Evolutionary conservation across 2,329 filamentous ascomycete genomes (phyloP), one percentile per base, ranked within the genome.

Genomic region (Penicillium sp.): DNA sequence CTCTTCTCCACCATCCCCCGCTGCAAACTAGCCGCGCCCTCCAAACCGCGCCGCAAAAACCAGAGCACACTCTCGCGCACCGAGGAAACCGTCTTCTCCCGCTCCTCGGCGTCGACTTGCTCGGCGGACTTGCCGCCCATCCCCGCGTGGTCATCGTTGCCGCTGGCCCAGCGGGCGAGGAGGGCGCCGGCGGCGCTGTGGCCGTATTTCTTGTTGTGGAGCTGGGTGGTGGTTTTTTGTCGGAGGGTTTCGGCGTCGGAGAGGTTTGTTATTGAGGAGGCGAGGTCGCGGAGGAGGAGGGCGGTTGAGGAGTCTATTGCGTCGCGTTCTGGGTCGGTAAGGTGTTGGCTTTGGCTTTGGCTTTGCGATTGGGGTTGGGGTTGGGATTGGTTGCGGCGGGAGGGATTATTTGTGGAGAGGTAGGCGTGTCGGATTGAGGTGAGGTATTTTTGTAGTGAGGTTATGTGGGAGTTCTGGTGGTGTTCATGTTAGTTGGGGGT

Each of bases 1-100:
- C 94, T 79, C 67, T 90, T 89, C 77, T 96, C 92, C 82, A 97
- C 96, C 91, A 97, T 97, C 47, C 83, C 84, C 65, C 91, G 87
- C 78, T 97, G 93, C 59, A 88, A 86, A 65, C 85, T 82, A 37
- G 89, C 88, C 52, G 88, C 92, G 61, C 85, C 81, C 75, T 94
- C 89, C 59, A 97, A 75, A 66, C 86, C 83, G 68, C 88, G 83
- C 59, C 90, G 82, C 66, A 99, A 71, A 64, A 88, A 92, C 87
- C 89, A 93, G 10, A 97, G 77, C 42, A 99, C 86, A 59, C 88
- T 88, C 67, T 96, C 92, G 48, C 92, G 80, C 62, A 96, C 89
- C 46, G 84, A 82, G 47, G 83, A 86, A 6, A 89, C 75, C 36
- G 84, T 85, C 58, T 85, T 85, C 52, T 86, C 85, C 55, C 79